Percentiles rank a stretch among this genome's conserved stretches.
Conservation (phyloP, 1,284 basidiomycete genomes). For the Pseudozyma flocculosa region DNA sequence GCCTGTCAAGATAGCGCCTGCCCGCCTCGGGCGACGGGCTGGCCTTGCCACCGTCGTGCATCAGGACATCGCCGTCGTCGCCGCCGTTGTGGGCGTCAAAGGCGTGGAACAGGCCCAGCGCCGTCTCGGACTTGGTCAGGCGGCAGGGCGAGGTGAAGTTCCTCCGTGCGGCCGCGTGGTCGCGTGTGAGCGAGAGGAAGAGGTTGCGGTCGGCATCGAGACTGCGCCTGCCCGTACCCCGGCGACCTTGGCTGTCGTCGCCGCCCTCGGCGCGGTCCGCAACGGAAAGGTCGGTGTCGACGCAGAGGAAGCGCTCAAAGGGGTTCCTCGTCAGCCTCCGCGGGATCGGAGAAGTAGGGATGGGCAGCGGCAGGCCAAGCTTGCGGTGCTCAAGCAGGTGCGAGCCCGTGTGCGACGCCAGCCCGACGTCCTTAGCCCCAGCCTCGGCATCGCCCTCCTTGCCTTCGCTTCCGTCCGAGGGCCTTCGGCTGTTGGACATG, state of each 20-base stretch:
- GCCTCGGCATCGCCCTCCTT: background rate
- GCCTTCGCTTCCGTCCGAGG: background rate
- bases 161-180: no score
- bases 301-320: conserved; percentile 23
- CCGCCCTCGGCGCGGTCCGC: background rate
- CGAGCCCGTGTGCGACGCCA: background rate
- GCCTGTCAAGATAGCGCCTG: no score
- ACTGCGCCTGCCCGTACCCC: no score
- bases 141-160: no score
- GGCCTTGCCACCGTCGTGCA: no score
- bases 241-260: background rate
- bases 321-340: conserved; percentile 35
- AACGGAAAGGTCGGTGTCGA: background rate
- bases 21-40: no score
- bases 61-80: no score
- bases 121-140: no score
- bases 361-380: conserved; percentile 7
- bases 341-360: conserved; percentile 33
- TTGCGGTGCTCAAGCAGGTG: conserved; percentile 6
- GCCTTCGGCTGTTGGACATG: background rate
- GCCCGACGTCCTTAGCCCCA: background rate
- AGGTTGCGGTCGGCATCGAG: no score
- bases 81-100: no score
- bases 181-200: no score
- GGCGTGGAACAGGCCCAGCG: no score